Evolutionary conservation across 768 basidiomycete genomes (phyloP), one percentile per base, ranked within the genome.

Genomic region (Trametes cinnabarina): DNA sequence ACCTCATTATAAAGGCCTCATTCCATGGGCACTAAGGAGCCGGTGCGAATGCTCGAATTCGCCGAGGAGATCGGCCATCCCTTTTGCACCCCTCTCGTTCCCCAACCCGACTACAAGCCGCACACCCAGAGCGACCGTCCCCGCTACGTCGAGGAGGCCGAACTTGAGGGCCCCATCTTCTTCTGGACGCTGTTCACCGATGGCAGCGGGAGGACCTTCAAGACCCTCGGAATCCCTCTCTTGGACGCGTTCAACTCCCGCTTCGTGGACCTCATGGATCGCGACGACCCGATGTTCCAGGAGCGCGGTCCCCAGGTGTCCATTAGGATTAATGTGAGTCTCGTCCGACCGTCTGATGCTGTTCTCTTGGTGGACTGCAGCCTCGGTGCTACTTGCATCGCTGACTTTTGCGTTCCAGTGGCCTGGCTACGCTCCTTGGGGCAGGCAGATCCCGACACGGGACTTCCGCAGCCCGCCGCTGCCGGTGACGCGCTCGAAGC

Each of bases 391-490:
- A 25, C 53, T 49, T 51, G 47, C 42, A 55, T 57, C 12, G 46
- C 57, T 62, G 58, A 62, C n/a, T n/a, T n/a, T n/a, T 20, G 17
- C 40, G 34, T 12, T 11, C 20, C 58, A 91, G 89, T 92, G 90
- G 90, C 88, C 88, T 4, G 88, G 90, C 1, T 91, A 91, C 63
- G 74, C 82, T 28, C 79, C 82, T 44, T 92, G 88, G 88, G 87
- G 85, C 55, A 80, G 87, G 54, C 90, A 92, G 68, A 91, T 92
- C 59, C 90, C 90, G 8, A 91, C 89, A 1, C 83, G 84, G 69
- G 89, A 92, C 70, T 92, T 90, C 68, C 80, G 82, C 37, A 90
- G 82, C 61, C 88, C 90, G 0, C 90, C 88, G 37, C 81, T 86
- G 6, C 88, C 86, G 3, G 89, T 92, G 63, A 92, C 89, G 1